A percentile compares a stretch with the other conserved stretches of the same genome.
Conservation (phyloP, 768 basidiomycete species). For the Leccinum broughii region DNA sequence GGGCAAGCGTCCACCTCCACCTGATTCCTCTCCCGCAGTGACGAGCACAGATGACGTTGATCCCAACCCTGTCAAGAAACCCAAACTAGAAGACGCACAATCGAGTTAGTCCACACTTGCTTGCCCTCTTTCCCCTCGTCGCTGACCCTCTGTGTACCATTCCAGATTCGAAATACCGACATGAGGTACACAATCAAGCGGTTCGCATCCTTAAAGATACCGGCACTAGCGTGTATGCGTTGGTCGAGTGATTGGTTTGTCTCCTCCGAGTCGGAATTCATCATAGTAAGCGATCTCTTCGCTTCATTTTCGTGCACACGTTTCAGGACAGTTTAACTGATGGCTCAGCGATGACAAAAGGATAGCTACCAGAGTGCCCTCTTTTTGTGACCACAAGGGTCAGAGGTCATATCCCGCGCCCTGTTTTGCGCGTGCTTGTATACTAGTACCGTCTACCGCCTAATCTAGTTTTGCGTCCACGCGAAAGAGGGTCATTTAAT, state of each 20-base stretch:
- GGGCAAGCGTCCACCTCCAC: conserved; percentile 52
- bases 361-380: background rate
- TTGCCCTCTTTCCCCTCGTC: background rate
- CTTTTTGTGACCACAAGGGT: background rate
- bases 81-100: conserved; percentile 32
- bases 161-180: conserved; percentile 34
- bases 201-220: conserved; percentile 46
- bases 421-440: conserved; percentile 10
- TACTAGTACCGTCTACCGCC: conserved; percentile 8
- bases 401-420: background rate
- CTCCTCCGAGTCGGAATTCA: background rate
- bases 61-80: conserved; percentile 39
- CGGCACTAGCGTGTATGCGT: conserved; percentile 38
- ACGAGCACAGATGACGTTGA: conserved; percentile 35
- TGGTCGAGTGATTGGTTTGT: conserved; percentile 39
- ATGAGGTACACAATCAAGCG: conserved; percentile 38
- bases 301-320: background rate
- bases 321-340: conserved; percentile 12
- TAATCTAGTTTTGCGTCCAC: background rate
- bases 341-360: background rate
- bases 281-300: conserved; percentile 17
- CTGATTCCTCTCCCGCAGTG: conserved; percentile 38
- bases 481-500: background rate
- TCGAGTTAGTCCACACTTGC: background rate
- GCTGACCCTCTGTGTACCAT: background rate